Percentiles rank a stretch among this genome's conserved stretches.
These are phyloP conservation scores for Ilyonectria destructans DNA, from an alignment of 2,329 filamentous ascomycete genomes.

Conservation along the genomic window DNA sequence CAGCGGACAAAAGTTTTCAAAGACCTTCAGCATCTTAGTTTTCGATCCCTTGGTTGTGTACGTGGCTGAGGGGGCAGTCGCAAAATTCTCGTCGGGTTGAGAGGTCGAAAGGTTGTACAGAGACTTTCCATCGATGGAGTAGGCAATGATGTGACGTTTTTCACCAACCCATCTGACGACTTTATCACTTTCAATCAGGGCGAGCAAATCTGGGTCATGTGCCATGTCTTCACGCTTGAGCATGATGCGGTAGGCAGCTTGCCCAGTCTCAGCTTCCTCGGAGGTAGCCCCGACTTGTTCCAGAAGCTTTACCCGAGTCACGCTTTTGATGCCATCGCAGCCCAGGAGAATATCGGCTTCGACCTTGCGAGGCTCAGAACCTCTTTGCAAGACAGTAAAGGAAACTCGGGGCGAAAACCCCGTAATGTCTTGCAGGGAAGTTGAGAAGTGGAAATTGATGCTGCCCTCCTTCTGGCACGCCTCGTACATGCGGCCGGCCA, in stretches of 20 bases:
- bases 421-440: slow-evolving; percentile 47
- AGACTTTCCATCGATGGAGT: slow-evolving; percentile 74
- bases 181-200: slow-evolving; percentile 69
- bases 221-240: slow-evolving; percentile 72
- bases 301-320: slow-evolving; percentile 67
- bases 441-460: slow-evolving; percentile 78
- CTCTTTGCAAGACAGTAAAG: slow-evolving; percentile 43
- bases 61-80: slow-evolving; percentile 62
- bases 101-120: slow-evolving; percentile 79
- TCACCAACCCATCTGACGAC: slow-evolving; percentile 78
- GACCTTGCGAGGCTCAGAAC: slow-evolving; percentile 29
- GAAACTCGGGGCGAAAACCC: slow-evolving; percentile 42
- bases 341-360: slow-evolving; percentile 67
- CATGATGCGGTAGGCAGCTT: slow-evolving; percentile 70
- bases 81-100: slow-evolving; percentile 74
- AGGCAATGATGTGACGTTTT: slow-evolving; percentile 78
- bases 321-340: slow-evolving; percentile 70
- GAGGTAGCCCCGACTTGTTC: slow-evolving; percentile 65
- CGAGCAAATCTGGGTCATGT: slow-evolving; percentile 76
- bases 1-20: slow-evolving; percentile 73
- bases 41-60: slow-evolving; percentile 77
- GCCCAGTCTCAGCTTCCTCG: slow-evolving; percentile 64
- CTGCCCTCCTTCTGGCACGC: slow-evolving; percentile 76
- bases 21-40: slow-evolving; percentile 73
- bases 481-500: slow-evolving; percentile 79